A percentile compares a stretch with the other conserved stretches of the same genome.
Evolutionary conservation across 495 filamentous ascomycete species (phyloP).

Genomic region (Tricharina praecox): DNA sequence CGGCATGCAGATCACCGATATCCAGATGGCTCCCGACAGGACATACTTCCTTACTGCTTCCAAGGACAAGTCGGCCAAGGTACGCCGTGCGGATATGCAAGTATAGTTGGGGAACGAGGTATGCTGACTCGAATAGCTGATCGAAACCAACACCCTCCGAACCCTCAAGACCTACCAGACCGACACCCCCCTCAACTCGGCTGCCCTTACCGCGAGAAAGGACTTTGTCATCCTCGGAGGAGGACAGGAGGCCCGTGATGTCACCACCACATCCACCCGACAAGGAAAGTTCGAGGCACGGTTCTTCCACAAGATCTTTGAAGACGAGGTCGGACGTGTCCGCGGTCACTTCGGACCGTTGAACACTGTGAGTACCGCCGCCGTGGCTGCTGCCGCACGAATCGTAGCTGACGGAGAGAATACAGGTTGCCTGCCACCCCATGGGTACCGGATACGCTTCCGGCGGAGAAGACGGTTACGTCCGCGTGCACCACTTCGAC

Average conservation of each 20-base stretch:
- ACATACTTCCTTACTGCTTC: conserved; percentile 96
- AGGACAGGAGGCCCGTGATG: conserved; percentile 96
- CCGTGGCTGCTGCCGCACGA: no score
- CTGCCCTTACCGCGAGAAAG: conserved; percentile 81
- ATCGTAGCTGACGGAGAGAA: no score
- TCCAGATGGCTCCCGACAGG: conserved; percentile 84
- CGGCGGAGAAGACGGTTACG: conserved; percentile 96
- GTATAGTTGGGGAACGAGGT: no score
- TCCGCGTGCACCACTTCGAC: conserved; percentile 96
- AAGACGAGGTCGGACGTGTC: conserved; percentile 94
- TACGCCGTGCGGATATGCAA: no score
- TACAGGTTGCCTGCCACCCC: conserved; percentile 66
- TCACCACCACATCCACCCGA: conserved; percentile 81
- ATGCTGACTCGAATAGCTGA: conserved; percentile 49
- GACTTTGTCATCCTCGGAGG: conserved; percentile 94
- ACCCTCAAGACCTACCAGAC: conserved; percentile 78
- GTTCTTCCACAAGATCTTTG: conserved; percentile 98
- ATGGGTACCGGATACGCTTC: conserved; percentile 78
- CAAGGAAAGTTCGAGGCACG: conserved; percentile 98
- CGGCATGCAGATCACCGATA: conserved; percentile 70
- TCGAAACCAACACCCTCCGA: conserved; percentile 66
- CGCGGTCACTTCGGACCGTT: conserved; percentile 92
- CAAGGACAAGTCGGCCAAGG: conserved; percentile 94
- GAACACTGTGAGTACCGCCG: conserved; percentile 43
- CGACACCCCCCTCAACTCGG: conserved; percentile 95